A percentile compares a stretch with the other conserved stretches of the same genome.
These are phyloP conservation scores for Penicillium bovifimosum DNA, from an alignment of 495 filamentous ascomycete species.

Conservation along the genomic window DNA sequence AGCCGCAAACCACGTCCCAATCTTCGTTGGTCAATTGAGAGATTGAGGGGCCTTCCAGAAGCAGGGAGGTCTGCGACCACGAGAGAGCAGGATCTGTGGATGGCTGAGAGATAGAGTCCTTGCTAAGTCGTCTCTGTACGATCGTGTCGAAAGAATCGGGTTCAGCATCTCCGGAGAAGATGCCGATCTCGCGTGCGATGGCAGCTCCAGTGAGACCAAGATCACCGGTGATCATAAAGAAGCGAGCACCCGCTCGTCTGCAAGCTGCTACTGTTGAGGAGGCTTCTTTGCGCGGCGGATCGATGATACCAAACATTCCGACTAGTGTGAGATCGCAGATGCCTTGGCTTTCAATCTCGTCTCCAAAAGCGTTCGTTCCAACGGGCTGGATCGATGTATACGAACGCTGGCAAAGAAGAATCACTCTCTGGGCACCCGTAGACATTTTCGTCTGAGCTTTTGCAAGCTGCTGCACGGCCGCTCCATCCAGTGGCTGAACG, in stretches of 20 bases:
- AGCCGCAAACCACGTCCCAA: conserved; percentile 53
- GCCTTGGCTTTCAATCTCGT: conserved; percentile 39
- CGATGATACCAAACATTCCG: conserved; percentile 49
- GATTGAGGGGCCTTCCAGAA: conserved; percentile 48
- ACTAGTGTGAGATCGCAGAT: conserved; percentile 41
- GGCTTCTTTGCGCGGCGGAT: conserved; percentile 63
- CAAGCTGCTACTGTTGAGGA: conserved; percentile 43
- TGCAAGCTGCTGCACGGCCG: too few species aligned
- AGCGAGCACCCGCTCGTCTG: conserved; percentile 55
- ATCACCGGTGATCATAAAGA: conserved; percentile 65
- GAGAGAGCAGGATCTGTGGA: too few species aligned
- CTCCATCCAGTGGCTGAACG: too few species aligned
- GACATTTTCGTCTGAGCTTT: too few species aligned
- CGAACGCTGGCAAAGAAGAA: too few species aligned
- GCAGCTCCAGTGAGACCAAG: conserved; percentile 64
- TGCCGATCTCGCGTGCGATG: conserved; percentile 62
- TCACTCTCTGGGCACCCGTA: too few species aligned
- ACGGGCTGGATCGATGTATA: too few species aligned
- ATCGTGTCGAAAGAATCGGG: conserved; percentile 36
- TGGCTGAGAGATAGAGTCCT: too few species aligned
- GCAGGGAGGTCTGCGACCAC: too few species aligned
- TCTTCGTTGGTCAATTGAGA: conserved; percentile 52
- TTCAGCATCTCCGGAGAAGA: conserved; percentile 44
- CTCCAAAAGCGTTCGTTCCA: conserved; percentile 38
- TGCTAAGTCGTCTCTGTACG: too few species aligned